These are phyloP conservation scores for Kernera saxatilis DNA, from an alignment of 345 rosid genomes.

Conservation along the genomic window DNA sequence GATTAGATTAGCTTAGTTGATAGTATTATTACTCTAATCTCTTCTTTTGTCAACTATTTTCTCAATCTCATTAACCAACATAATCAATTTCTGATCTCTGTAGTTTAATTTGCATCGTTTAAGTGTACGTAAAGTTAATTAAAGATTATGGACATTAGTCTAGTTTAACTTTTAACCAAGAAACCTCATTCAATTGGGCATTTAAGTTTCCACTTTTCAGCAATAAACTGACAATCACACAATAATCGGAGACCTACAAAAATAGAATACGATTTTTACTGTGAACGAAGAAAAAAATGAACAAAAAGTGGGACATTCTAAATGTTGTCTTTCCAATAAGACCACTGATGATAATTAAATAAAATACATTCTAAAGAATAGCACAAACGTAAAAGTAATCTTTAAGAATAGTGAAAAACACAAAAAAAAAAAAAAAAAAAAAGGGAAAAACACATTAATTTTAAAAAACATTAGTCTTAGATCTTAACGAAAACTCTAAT, in stretches of 20 bases:
- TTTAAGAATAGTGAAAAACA: too few species aligned
- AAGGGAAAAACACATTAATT: neutral
- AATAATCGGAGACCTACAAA: neutral
- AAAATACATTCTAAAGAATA: neutral
- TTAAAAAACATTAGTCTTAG: neutral
- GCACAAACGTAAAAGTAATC: too few species aligned
- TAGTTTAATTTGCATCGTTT: conserved; percentile 9
- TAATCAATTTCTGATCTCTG: neutral
- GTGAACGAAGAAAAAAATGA: neutral
- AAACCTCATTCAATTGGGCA: conserved; percentile 27
- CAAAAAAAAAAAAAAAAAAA: too few species aligned
- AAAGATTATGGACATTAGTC: conserved; percentile 12
- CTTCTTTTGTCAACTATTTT: neutral
- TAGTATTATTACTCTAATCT: neutral
- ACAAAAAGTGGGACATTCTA: neutral
- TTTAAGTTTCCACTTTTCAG: conserved; percentile 6
- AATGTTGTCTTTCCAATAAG: neutral
- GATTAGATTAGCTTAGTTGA: neutral
- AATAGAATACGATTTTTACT: neutral
- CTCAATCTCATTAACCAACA: neutral
- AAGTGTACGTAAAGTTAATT: conserved; percentile 25
- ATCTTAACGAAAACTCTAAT: neutral
- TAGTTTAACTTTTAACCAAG: conserved; percentile 7
- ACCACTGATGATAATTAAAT: neutral
- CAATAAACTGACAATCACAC: conserved; percentile 4